Evolutionary conservation across 768 basidiomycete species (phyloP), one percentile per base, ranked within the genome.

Genomic region (Pulveroboletus sp.): DNA sequence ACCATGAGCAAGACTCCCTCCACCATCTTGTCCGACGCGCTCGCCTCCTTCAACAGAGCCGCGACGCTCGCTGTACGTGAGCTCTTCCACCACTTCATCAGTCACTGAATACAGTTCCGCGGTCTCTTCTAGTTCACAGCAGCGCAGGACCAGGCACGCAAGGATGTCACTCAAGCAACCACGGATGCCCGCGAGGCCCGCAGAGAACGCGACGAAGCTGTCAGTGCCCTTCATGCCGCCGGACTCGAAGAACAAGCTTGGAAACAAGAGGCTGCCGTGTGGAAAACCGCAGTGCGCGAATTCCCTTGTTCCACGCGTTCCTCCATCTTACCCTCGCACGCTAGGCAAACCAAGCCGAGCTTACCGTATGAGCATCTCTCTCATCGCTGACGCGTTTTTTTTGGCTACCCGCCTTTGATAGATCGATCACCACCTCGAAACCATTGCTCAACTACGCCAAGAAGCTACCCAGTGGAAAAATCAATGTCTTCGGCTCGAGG

Each of bases 381-480:
- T 46, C n/a, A 13, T 30, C 33, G 26, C 11, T 30, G 24, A 35
- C 40, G 36, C 43, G 40, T 45, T 35, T 36, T 5, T n/a, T 43
- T 26, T 36, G n/a, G 45, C 38, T 33, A 9, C 21, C n/a, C 35
- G 14, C 42, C 27, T 24, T 39, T 2, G 46, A n/a, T 31, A 86
- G 85, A 74, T 80, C 44, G 66, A 73, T 8, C 80, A 83, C 57
- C 80, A 85, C 55, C 69, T 73, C 13, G 81, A 84, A 43, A 79
- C 79, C 6, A 80, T 86, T 46, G 62, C 73, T 2, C 81, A 81
- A 47, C 72, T 88, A 28, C 78, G 80, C 24, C 75, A 83, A 43
- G 86, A 90, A 62, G 72, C 79, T 0, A 70, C 67, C 0, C 84
- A 88, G 46, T 87, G 85, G 84, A 87, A 86, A 65, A 80, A 83